A percentile compares a stretch with the other conserved stretches of the same genome.
These are phyloP conservation scores for Rhexocercosporidium sp. DNA, from an alignment of 2,329 filamentous ascomycete genomes.

Conservation along the genomic window DNA sequence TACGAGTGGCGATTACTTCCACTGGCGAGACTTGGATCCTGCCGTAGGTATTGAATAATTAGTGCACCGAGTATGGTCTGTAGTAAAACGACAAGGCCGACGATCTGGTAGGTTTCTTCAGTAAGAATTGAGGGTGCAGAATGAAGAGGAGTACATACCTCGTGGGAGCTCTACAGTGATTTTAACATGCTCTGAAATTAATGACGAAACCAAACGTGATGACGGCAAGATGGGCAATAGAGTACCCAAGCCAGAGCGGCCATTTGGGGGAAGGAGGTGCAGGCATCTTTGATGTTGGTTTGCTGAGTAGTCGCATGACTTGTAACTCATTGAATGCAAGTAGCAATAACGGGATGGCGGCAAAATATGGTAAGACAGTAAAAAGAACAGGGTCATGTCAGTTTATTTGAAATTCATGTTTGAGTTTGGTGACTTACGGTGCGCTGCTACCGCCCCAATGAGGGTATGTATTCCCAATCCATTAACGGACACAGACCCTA, in stretches of 20 bases:
- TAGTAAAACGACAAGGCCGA: background rate
- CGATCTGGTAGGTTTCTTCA: background rate
- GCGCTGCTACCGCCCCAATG: constrained; percentile 10
- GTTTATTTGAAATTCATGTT: background rate
- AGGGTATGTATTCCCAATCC: constrained; percentile 6
- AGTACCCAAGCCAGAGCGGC: background rate
- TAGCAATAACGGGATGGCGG: constrained; percentile 13
- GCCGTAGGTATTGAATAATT: background rate
- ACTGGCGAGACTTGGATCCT: too few species aligned
- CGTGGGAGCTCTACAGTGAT: constrained; percentile 8
- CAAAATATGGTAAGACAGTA: constrained; percentile 10
- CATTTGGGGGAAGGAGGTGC: background rate
- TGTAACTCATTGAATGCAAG: background rate
- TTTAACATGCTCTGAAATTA: background rate
- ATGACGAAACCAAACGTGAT: constrained; percentile 1
- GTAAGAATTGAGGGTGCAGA: background rate
- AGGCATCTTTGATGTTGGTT: background rate
- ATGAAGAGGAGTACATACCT: background rate
- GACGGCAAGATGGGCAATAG: background rate
- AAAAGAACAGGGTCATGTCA: constrained; percentile 12
- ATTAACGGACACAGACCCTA: constrained; percentile 11
- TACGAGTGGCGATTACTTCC: background rate
- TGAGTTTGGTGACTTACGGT: constrained; percentile 6
- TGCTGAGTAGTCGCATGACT: background rate
- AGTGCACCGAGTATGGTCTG: constrained; percentile 5